Percentiles rank a stretch among this genome's conserved stretches.
Evolutionary conservation across 2,329 filamentous ascomycete species (phyloP).

Genomic region (Coniella lustricola): DNA sequence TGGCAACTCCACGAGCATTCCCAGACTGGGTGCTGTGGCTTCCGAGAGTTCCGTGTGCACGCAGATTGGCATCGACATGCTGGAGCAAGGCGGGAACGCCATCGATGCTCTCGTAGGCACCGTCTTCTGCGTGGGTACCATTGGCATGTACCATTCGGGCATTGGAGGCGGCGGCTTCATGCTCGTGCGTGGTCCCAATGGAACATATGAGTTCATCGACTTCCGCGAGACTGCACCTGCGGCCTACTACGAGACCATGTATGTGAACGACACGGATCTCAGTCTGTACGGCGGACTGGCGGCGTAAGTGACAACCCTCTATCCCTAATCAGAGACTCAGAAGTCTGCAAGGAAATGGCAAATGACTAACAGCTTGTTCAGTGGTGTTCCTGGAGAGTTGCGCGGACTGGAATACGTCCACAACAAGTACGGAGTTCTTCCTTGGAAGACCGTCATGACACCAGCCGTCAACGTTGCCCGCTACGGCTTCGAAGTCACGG

Average conservation of each 20-base stretch:
- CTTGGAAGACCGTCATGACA: constrained; percentile 60
- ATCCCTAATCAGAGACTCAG: too few relatives aligned
- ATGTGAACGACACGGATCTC: constrained; percentile 55
- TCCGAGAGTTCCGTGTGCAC: constrained; percentile 55
- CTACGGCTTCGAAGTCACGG: constrained; percentile 62
- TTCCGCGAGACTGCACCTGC: constrained; percentile 80
- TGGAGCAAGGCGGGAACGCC: constrained; percentile 57
- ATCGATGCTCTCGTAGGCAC: constrained; percentile 60
- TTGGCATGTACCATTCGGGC: constrained; percentile 61
- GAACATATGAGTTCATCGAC: constrained; percentile 72
- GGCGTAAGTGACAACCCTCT: constrained; percentile 48
- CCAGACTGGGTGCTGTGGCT: constrained; percentile 49
- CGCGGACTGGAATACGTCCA: constrained; percentile 70
- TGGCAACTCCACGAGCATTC: constrained; percentile 7
- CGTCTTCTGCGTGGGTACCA: constrained; percentile 55
- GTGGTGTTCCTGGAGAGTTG: constrained; percentile 63
- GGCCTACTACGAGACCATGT: constrained; percentile 76
- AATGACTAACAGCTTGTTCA: constrained; percentile 19
- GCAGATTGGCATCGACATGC: constrained; percentile 47
- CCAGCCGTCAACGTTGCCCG: constrained; percentile 68
- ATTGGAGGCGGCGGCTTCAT: constrained; percentile 77
- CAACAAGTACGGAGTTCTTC: constrained; percentile 53
- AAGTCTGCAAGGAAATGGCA: too few relatives aligned
- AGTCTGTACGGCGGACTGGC: constrained; percentile 67
- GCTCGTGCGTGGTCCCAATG: constrained; percentile 58